Conservation (phyloP, 805 yeast species). For the Saccharomycopsis fermentans region DNA sequence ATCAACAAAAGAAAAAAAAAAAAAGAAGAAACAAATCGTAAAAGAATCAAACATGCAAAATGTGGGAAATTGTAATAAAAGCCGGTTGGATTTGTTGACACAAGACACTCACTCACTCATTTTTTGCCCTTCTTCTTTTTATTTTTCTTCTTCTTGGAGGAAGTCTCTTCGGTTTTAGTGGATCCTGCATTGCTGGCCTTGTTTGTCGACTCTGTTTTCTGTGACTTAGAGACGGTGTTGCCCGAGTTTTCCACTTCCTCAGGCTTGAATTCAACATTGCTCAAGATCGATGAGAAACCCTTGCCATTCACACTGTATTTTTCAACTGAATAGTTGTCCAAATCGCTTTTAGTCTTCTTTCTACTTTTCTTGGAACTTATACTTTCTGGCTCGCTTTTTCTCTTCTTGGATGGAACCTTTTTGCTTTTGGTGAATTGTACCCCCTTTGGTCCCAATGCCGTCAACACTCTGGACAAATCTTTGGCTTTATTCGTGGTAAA, state of each 20-base stretch:
- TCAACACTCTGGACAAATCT: slow-evolving; percentile 63
- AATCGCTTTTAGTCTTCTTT: not conserved
- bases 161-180: slow-evolving; percentile 12
- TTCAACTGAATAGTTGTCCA: slow-evolving; percentile 1
- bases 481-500: slow-evolving; percentile 52
- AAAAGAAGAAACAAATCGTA: no score
- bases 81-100: no score
- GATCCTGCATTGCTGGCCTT: slow-evolving; percentile 18
- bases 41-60: no score
- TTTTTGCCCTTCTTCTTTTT: slow-evolving; percentile 24
- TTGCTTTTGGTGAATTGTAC: slow-evolving; percentile 31
- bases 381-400: not conserved
- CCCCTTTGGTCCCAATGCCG: slow-evolving; percentile 64
- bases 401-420: not conserved
- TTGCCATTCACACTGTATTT: slow-evolving; percentile 13
- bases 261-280: slow-evolving; percentile 14
- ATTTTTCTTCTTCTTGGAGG: slow-evolving; percentile 20
- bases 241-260: slow-evolving; percentile 1
- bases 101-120: not conserved
- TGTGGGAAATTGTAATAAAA: no score
- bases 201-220: slow-evolving; percentile 22
- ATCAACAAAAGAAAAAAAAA: no score
- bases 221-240: not conserved
- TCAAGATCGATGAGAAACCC: slow-evolving; percentile 18
- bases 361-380: not conserved